phyloP scores from a whole-genome alignment of 2,329 filamentous ascomycete species.

The Arthrinium phaeospermum region DNA sequence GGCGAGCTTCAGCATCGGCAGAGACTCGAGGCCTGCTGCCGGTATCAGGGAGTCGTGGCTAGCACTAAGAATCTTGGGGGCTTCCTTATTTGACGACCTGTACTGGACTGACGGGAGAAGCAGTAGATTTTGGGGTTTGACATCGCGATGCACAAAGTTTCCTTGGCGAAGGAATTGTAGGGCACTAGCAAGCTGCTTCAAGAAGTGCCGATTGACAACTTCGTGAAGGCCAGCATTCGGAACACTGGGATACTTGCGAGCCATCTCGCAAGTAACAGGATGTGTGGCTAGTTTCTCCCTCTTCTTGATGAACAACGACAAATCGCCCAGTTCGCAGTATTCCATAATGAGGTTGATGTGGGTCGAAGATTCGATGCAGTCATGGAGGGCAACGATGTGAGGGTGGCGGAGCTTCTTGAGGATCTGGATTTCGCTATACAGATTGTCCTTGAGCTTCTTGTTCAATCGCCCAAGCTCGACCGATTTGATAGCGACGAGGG shows the following conservation, averaged over 20 bases:
- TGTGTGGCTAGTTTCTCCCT: slow-evolving; percentile 80
- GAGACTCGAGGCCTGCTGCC: slow-evolving; percentile 76
- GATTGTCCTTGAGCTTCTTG: slow-evolving; percentile 94
- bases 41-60: slow-evolving; percentile 84
- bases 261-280: slow-evolving; percentile 85
- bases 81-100: slow-evolving; percentile 63
- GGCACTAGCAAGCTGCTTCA: slow-evolving; percentile 93
- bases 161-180: slow-evolving; percentile 84
- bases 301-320: slow-evolving; percentile 96
- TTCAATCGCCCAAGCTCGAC: slow-evolving; percentile 90
- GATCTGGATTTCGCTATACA: slow-evolving; percentile 94
- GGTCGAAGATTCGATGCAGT: slow-evolving; percentile 84
- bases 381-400: slow-evolving; percentile 94
- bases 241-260: slow-evolving; percentile 88
- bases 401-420: slow-evolving; percentile 92
- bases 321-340: slow-evolving; percentile 93
- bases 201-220: slow-evolving; percentile 93
- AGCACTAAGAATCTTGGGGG: slow-evolving; percentile 74
- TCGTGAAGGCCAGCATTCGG: slow-evolving; percentile 88
- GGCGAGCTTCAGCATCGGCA: slow-evolving; percentile 96
- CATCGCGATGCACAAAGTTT: slow-evolving; percentile 93
- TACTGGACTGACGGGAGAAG: slow-evolving; percentile 83
- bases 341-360: slow-evolving; percentile 99
- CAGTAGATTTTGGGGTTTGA: slow-evolving; percentile 96
- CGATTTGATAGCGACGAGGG: slow-evolving; percentile 93